A percentile compares a stretch with the other conserved stretches of the same genome.
These are phyloP conservation scores for Podaxis sp. DNA, from an alignment of 768 basidiomycete genomes.

Conservation along the genomic window DNA sequence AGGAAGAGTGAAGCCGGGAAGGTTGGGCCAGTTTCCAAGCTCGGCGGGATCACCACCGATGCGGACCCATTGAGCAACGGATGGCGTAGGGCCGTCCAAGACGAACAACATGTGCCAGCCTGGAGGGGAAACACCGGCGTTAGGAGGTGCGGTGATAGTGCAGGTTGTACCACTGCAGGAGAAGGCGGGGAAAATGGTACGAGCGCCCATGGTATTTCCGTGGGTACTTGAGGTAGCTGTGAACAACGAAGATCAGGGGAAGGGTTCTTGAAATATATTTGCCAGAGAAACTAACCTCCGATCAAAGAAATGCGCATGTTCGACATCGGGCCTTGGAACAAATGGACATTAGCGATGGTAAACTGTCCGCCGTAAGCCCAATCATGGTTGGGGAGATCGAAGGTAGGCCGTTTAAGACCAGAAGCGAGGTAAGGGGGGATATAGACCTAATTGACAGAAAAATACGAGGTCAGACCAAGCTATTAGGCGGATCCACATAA, in stretches of 20 bases:
- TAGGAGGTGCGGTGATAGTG: conserved; percentile 74
- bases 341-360: conserved; percentile 43
- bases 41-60: conserved; percentile 72
- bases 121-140: conserved; percentile 62
- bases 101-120: conserved; percentile 77
- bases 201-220: conserved; percentile 71
- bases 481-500: background rate
- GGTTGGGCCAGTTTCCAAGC: conserved; percentile 70
- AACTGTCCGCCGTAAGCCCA: conserved; percentile 58
- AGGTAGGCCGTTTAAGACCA: conserved; percentile 58
- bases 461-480: background rate
- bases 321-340: conserved; percentile 37
- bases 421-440: conserved; percentile 79
- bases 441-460: conserved; percentile 50
- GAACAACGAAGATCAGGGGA: conserved; percentile 2
- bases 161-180: conserved; percentile 65
- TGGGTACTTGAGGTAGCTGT: conserved; percentile 72
- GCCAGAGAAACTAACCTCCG: conserved; percentile 41
- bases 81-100: conserved; percentile 76
- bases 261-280: background rate
- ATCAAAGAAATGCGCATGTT: conserved; percentile 58
- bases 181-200: conserved; percentile 72
- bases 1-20: conserved; percentile 63
- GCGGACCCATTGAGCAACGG: conserved; percentile 68
- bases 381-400: conserved; percentile 53